Evolutionary conservation across 129 eudicot genomes (phyloP).

Genomic region (Calendula officinalis): DNA sequence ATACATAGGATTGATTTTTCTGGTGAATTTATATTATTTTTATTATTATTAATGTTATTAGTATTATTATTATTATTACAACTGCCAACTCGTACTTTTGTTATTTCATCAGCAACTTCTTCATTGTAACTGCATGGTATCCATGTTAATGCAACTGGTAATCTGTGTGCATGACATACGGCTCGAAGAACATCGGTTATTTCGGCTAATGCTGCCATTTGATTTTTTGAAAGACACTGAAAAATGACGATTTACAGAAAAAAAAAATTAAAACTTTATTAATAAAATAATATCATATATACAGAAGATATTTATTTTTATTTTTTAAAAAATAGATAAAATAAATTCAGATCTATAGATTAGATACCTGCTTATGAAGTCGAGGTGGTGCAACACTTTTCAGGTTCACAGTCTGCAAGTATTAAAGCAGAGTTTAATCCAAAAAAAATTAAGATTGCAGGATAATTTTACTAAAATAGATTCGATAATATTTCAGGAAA

Average conservation of each 20-base stretch:
- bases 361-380: conserved; percentile 60
- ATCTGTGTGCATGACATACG: conserved; percentile 72
- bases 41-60: background rate
- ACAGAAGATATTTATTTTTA: conserved; percentile 3
- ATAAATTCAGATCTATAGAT: background rate
- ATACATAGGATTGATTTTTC: conserved; percentile 55
- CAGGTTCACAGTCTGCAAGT: conserved; percentile 73
- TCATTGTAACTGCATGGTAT: conserved; percentile 60
- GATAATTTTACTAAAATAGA: background rate
- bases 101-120: conserved; percentile 35
- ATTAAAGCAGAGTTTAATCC: conserved; percentile 13
- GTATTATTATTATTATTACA: background rate
- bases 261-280: background rate
- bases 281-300: background rate
- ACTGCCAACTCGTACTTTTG: conserved; percentile 42
- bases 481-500: no score
- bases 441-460: background rate
- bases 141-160: conserved; percentile 93
- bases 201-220: conserved; percentile 83
- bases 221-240: conserved; percentile 71
- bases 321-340: background rate
- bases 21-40: background rate
- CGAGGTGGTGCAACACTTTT: conserved; percentile 68
- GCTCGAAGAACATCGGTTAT: conserved; percentile 70
- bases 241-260: conserved; percentile 3